Percentiles rank a stretch among this genome's conserved stretches.
These are phyloP conservation scores for Fistulina hepatica DNA, from an alignment of 1,284 basidiomycete genomes.

Conservation along the genomic window DNA sequence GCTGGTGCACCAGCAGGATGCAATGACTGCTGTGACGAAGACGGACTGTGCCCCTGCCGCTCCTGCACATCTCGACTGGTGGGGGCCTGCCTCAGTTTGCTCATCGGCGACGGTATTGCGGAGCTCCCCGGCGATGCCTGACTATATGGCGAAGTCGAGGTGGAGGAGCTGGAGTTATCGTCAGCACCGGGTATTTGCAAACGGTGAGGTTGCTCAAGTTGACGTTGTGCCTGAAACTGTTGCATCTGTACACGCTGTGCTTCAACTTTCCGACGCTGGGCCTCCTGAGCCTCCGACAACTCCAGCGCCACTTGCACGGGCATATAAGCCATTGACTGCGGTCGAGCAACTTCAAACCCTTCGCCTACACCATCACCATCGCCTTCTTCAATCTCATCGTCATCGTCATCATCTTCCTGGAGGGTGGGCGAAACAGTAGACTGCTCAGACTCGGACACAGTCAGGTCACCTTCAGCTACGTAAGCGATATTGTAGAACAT, in stretches of 20 bases:
- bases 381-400: conserved; percentile 18
- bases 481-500: too few relatives aligned
- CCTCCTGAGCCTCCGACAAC: conserved; percentile 12
- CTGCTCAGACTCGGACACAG: not conserved
- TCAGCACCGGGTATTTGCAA: not conserved
- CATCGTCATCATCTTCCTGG: conserved; percentile 37
- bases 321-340: conserved; percentile 17
- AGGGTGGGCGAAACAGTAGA: conserved; percentile 25
- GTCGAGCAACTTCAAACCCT: too few relatives aligned
- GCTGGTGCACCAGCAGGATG: too few relatives aligned
- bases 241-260: conserved; percentile 6
- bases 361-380: conserved; percentile 10
- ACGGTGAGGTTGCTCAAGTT: not conserved
- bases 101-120: not conserved
- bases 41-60: too few relatives aligned
- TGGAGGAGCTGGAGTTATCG: not conserved
- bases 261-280: conserved; percentile 6
- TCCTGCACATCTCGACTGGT: too few relatives aligned
- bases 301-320: too few relatives aligned
- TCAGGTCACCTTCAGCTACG: not conserved
- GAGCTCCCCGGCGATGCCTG: not conserved
- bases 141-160: not conserved
- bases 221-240: conserved; percentile 8
- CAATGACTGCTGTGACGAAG: too few relatives aligned
- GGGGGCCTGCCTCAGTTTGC: too few relatives aligned